Evolutionary conservation across 169 alveolate species (phyloP).

Genomic region (Babesia caballi): DNA sequence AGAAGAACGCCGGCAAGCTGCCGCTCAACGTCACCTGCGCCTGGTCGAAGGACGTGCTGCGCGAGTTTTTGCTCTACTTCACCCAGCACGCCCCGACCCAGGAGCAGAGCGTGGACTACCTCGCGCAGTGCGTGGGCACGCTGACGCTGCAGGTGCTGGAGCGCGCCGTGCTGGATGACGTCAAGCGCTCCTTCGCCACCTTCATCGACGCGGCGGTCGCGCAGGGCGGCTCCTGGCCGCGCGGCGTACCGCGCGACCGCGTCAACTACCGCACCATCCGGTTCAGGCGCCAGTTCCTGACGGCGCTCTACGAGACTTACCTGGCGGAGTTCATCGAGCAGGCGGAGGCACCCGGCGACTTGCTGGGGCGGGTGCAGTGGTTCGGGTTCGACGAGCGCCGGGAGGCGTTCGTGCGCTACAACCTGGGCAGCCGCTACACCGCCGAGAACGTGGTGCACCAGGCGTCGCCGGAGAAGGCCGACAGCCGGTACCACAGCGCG

Average conservation of each 20-base stretch:
- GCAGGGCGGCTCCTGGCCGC: neutral
- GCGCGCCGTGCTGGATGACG: slow-evolving; percentile 1
- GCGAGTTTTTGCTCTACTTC: slow-evolving; percentile 6
- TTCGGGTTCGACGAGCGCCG: slow-evolving; percentile 23
- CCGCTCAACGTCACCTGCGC: neutral
- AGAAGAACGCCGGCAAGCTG: neutral
- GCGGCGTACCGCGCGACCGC: neutral
- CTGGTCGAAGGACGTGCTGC: slow-evolving; percentile 19
- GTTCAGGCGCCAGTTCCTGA: slow-evolving; percentile 29
- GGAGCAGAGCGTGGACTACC: neutral
- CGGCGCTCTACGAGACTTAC: slow-evolving; percentile 13
- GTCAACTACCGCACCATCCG: neutral
- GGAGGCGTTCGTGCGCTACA: slow-evolving; percentile 14
- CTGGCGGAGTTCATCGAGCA: slow-evolving; percentile 15
- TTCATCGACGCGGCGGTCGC: neutral
- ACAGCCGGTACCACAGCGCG: neutral
- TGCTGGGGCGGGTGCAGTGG: slow-evolving; percentile 14
- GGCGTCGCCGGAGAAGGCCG: neutral
- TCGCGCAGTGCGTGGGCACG: slow-evolving; percentile 5
- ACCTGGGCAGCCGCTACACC: too few species aligned
- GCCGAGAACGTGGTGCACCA: neutral
- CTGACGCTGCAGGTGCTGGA: slow-evolving; percentile 21
- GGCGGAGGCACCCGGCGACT: slow-evolving; percentile 40
- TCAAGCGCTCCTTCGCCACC: neutral
- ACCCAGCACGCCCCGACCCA: neutral